Base-by-base conservation (phyloP, 495 filamentous ascomycete genomes). In the Neurospora sp. region DNA sequence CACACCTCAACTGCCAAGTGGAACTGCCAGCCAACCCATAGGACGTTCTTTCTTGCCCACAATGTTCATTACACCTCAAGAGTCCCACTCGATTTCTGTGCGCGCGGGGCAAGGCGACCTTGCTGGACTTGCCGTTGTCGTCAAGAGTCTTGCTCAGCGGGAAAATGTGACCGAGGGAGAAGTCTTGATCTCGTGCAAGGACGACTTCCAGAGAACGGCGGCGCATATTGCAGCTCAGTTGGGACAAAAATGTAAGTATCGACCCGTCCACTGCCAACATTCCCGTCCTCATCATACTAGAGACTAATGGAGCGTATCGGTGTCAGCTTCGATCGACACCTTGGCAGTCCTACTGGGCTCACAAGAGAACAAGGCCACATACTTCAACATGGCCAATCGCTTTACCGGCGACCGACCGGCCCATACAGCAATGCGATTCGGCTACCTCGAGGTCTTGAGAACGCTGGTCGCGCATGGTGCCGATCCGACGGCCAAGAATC, bases 361-460 rank as follows among this genome's bases (percentile, higher is more conserved):
- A 20, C 38, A 73, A 4, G 77, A 74, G 14, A 74, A 76, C 17
- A 73, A 61, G 40, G 1, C 16, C 2, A 68, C 44, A 0, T 80
- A 74, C 74, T 80, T 80, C 72, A 80, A 80, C 76, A 75, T 78
- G 76, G 76, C 77, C 0, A 79, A 80, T 69, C 73, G 78, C 1
- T 80, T 80, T 69, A 72, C 75, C 6, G 75, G 77, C 10, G 78
- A 80, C 65, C 61, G 77, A 17, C 78, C 78, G 0, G 74, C 78
- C 2, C 78, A 80, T 39, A 76, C 78, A 31, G 78, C 78, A 6
- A 79, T 80, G 77, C 75, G 78, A 0, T 73, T 75, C 37, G 77
- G 78, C 1, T 78, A 74, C 61, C 40, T 80, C 3, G 73, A 77
- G 12, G 77, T 76, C 2, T 72, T 79, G 8, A 73, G 73, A 38